Evolutionary conservation across 2,329 filamentous ascomycete species (phyloP).

Genomic region (Aspergillus ibericus): DNA sequence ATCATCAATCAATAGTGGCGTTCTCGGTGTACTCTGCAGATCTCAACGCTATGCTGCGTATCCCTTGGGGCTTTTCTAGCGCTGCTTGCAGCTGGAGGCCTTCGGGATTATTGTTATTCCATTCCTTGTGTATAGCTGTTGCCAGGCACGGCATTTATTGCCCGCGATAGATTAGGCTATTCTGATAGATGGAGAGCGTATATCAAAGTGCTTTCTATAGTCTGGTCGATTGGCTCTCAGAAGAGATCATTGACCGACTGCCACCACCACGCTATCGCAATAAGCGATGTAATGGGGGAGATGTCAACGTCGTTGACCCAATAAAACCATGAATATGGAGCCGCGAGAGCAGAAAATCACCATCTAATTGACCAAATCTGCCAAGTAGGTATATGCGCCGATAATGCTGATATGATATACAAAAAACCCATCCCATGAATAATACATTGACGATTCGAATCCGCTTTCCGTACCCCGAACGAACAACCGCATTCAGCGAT

Average conservation of each 20-base stretch:
- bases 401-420: slow-evolving; percentile 31
- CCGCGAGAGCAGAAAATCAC: neutral
- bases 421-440: slow-evolving; percentile 23
- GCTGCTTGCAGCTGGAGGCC: neutral
- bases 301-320: neutral
- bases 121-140: neutral
- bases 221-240: too few species aligned
- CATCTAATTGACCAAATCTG: slow-evolving; percentile 4
- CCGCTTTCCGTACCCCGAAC: neutral
- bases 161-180: neutral
- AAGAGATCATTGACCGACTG: too few species aligned
- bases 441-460: slow-evolving; percentile 27
- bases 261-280: too few species aligned
- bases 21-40: neutral
- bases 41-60: neutral
- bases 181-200: neutral
- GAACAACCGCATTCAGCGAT: slow-evolving; percentile 7
- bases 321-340: neutral
- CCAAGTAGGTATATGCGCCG: slow-evolving; percentile 28
- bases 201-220: too few species aligned
- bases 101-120: neutral
- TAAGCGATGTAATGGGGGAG: too few species aligned
- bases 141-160: neutral
- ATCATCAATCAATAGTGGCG: neutral
- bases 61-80: neutral